Percentiles rank a stretch among this genome's conserved stretches.
Evolutionary conservation across 1,284 basidiomycete species (phyloP).

Genomic region (Amylostereum areolatum): DNA sequence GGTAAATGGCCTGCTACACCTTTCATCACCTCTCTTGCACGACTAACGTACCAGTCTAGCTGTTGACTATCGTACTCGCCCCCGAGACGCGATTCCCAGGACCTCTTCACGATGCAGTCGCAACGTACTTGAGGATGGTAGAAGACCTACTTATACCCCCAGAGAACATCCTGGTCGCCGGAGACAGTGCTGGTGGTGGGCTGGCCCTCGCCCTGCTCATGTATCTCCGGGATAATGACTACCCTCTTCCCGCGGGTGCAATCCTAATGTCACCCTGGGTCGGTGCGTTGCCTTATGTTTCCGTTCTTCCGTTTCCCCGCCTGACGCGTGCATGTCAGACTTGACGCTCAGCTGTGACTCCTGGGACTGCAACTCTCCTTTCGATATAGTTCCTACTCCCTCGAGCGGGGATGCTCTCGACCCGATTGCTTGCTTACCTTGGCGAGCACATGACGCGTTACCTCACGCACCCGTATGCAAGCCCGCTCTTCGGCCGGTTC

Average conservation of each 20-base stretch:
- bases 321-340: conserved; percentile 47
- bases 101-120: conserved; percentile 87
- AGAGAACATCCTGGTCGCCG: conserved; percentile 83
- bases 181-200: conserved; percentile 93
- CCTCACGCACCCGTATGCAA: conserved; percentile 94
- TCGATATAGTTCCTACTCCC: conserved; percentile 76
- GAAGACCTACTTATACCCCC: conserved; percentile 90
- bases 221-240: conserved; percentile 86
- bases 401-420: conserved; percentile 83
- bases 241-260: conserved; percentile 75
- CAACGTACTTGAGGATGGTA: conserved; percentile 81
- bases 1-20: conserved; percentile 42
- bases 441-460: conserved; percentile 82
- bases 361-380: conserved; percentile 89
- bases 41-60: conserved; percentile 47
- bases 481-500: conserved; percentile 93
- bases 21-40: not conserved
- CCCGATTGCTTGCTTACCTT: conserved; percentile 88
- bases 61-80: conserved; percentile 93
- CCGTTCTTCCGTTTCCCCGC: not conserved
- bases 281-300: conserved; percentile 43
- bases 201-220: conserved; percentile 82
- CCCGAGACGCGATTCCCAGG: conserved; percentile 95
- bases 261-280: conserved; percentile 94
- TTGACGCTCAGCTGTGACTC: conserved; percentile 95